These are phyloP conservation scores for Tephrocybe sp. DNA, from an alignment of 768 basidiomycete genomes.

Conservation along the genomic window DNA sequence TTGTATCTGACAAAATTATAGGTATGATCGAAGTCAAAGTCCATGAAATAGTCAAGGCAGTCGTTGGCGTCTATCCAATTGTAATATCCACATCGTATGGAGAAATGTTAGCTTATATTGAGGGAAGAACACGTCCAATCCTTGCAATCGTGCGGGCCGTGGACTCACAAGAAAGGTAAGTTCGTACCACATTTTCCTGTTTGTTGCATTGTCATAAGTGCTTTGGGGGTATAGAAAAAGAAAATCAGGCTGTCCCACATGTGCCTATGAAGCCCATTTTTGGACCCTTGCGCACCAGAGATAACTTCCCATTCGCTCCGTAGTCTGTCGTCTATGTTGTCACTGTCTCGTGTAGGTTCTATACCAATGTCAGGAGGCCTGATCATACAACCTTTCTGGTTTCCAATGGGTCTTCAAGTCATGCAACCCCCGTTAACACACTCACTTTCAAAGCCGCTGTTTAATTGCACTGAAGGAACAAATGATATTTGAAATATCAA, in stretches of 20 bases:
- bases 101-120: not conserved
- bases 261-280: not conserved
- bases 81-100: not conserved
- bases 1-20: conserved; percentile 6
- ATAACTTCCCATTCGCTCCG: not conserved
- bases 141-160: not conserved
- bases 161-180: too few species aligned
- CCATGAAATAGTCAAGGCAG: not conserved
- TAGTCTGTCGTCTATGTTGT: not conserved
- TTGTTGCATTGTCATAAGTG: not conserved
- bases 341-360: not conserved
- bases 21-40: not conserved
- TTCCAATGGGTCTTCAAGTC: too few species aligned
- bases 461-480: not conserved
- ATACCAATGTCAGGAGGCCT: not conserved
- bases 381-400: not conserved
- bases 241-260: not conserved
- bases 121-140: not conserved
- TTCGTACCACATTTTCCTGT: too few species aligned
- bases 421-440: not conserved
- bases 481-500: not conserved
- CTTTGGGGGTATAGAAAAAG: not conserved
- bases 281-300: not conserved
- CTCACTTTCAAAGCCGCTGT: not conserved
- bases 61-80: not conserved